Conservation (phyloP, 1,284 basidiomycete genomes). For the Amylostereum chailletii region DNA sequence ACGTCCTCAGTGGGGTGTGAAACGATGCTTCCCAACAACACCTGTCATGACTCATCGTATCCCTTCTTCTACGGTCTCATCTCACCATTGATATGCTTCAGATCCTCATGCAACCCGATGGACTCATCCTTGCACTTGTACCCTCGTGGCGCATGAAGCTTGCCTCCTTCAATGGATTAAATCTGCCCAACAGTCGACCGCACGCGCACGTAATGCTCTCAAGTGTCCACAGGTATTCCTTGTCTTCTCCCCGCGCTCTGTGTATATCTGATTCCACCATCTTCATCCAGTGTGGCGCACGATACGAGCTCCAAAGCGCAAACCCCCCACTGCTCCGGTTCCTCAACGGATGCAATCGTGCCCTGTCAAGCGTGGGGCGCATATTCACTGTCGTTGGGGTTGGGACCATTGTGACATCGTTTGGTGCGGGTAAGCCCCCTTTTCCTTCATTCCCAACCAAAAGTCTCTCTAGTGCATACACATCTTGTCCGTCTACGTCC, state of each 20-base stretch:
- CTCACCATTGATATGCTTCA: constrained; percentile 13
- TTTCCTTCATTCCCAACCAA: neutral
- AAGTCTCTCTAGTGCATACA: no score
- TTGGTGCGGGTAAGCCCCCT: constrained; percentile 29
- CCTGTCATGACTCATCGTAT: neutral
- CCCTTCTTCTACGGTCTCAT: neutral
- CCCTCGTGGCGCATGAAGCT: constrained; percentile 68
- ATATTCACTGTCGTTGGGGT: constrained; percentile 38
- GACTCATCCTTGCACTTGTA: constrained; percentile 75
- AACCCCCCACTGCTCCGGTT: constrained; percentile 42
- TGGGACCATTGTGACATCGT: constrained; percentile 32
- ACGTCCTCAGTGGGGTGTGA: no score
- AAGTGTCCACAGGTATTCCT: constrained; percentile 50
- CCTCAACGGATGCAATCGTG: constrained; percentile 38
- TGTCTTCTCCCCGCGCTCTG: no score
- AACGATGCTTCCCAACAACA: no score
- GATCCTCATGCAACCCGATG: constrained; percentile 43
- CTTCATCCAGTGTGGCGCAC: constrained; percentile 41
- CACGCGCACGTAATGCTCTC: constrained; percentile 48
- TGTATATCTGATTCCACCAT: no score
- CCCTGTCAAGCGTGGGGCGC: constrained; percentile 40
- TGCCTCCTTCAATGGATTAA: constrained; percentile 74
- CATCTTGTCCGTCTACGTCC: no score
- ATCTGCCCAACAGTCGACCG: constrained; percentile 46
- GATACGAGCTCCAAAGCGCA: constrained; percentile 59